Evolutionary conservation across 2,329 filamentous ascomycete genomes (phyloP), one percentile per base, ranked within the genome.

Genomic region (Tricladium varicosporioides): DNA sequence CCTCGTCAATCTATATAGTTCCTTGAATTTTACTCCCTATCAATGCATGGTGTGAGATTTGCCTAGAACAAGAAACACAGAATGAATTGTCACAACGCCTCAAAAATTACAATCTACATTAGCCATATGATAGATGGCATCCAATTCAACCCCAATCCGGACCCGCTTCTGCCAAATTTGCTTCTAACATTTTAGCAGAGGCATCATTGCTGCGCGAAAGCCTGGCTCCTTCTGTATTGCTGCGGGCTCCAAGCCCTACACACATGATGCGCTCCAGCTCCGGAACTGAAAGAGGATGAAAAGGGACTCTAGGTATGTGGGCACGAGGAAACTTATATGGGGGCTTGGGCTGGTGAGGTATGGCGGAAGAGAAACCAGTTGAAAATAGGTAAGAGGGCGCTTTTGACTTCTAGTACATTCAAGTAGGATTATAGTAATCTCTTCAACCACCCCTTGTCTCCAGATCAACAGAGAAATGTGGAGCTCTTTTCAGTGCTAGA

Each of bases 121-220:
- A n/a, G n/a, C n/a, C n/a, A n/a, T n/a, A n/a, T 7, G 40, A 51
- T 15, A 63, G 61, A 60, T 63, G 56, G 60, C 59, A 18, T 62
- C 59, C 52, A 33, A 58, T 31, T 51, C 51, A 8, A 58, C 51
- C 5, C 18, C 51, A 11, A 56, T 63, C 4, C 56, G 56, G 14
- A 47, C 32, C 7, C 57, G 62, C 51, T 52, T 62, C 27, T 48
- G 55, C 9, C 11, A 51, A 5, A 60, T 59, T 51, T 53, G 61
- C 11, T 56, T 59, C 13, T 50, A 57, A 13, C 19, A 16, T 13
- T 13, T 19, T 18, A 13, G 27, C 16, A 55, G 50, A 5, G 57
- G 53, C 2, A 19, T 18, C 5, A 10, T 31, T 5, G 61, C 60
- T 18, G 59, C 57, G 8, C 22, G 48, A 2, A 45, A 52, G 19